Evolutionary conservation across 148 eudicot species (phyloP), one percentile per base, ranked within the genome.

Genomic region (Chenopodium berlandieri): DNA sequence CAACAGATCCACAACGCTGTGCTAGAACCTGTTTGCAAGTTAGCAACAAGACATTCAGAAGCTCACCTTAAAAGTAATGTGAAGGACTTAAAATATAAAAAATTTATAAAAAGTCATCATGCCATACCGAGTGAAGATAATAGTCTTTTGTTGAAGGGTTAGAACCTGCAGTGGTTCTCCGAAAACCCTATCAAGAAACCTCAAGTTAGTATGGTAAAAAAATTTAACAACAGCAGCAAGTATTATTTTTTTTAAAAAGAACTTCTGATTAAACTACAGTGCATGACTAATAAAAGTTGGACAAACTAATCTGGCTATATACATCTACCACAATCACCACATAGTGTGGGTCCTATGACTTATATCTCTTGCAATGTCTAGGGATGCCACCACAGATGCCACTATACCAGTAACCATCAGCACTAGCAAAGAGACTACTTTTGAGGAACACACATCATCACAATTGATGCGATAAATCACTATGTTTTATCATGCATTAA

Each of bases 91-190:
- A 48, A 63, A 16, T 40, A 34, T 72, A 84, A 80, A 7, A 23
- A 16, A 64, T 46, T 34, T 4, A 31, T 6, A 13, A 44, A 77
- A 82, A 69, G 9, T 30, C 23, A n/a, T 50, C 65, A 40, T 68
- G 75, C 17, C 91, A 72, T 90, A 92, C 98, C 79, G 98, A 94
- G 82, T 93, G 94, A 89, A 94, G 98, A 85, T 94, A 94, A 87
- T 90, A 91, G 67, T 94, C 85, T 63, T 88, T 94, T 78, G 91
- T 92, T 71, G 87, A 90, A 60, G 88, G 78, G 62, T 84, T 90
- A 82, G 84, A 79, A 56, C 88, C 84, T 78, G 89, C 84, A 78
- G 71, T 85, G 30, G 88, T 82, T 83, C 93, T 91, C 75, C 97
- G 86, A 56, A 94, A 94, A 79, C 91, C 98, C 98, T 94, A 86